phyloP scores from a whole-genome alignment of 805 yeast species.

The Lipomyces yamadae region DNA sequence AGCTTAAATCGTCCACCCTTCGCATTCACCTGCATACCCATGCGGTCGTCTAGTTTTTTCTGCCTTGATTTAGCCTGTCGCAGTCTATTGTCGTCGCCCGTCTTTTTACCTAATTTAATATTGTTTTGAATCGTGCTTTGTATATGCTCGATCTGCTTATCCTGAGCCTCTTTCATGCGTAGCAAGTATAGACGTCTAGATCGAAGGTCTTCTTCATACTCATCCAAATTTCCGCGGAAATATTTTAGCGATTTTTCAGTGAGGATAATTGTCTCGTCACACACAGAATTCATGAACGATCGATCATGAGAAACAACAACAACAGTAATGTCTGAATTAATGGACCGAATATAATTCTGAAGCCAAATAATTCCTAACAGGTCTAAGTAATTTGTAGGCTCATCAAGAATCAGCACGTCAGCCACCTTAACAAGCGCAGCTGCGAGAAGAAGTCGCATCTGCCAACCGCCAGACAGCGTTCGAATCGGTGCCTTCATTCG shows the following conservation, averaged over 20 bases:
- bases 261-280: slow-evolving; percentile 2
- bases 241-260: neutral
- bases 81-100: slow-evolving; percentile 4
- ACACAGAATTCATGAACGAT: neutral
- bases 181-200: neutral
- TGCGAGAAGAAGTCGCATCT: neutral
- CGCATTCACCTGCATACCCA: slow-evolving; percentile 4
- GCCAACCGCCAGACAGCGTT: slow-evolving; percentile 2
- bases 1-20: slow-evolving; percentile 9
- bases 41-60: slow-evolving; percentile 9
- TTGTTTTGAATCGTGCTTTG: slow-evolving; percentile 2
- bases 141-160: slow-evolving; percentile 5
- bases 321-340: neutral
- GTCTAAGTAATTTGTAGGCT: slow-evolving; percentile 97
- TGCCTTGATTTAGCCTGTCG: slow-evolving; percentile 9
- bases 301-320: slow-evolving; percentile 11
- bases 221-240: slow-evolving; percentile 2
- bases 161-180: slow-evolving; percentile 1
- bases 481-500: neutral
- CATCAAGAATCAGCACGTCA: slow-evolving; percentile 80
- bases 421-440: neutral
- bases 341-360: neutral
- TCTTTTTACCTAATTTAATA: slow-evolving; percentile 1
- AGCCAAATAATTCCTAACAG: slow-evolving; percentile 39
- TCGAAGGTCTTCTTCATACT: slow-evolving; percentile 6